Conservation (phyloP, 495 filamentous ascomycete species). For the Xanthoparmelia taractica region DNA sequence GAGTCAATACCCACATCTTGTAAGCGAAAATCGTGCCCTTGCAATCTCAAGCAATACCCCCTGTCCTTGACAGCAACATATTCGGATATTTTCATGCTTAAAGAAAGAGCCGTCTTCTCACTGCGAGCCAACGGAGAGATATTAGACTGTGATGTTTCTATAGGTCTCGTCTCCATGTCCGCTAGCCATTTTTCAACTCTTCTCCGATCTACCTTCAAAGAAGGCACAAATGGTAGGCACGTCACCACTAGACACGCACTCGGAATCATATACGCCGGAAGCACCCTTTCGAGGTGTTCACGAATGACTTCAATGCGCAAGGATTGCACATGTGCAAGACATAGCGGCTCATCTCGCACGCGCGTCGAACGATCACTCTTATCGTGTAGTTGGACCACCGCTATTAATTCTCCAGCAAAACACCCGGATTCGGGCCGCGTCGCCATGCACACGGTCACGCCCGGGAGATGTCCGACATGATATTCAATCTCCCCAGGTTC, state of each 20-base stretch:
- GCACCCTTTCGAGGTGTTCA: background rate
- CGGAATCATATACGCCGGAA: constrained; percentile 40
- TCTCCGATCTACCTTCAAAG: constrained; percentile 37
- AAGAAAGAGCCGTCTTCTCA: background rate
- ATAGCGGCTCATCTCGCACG: background rate
- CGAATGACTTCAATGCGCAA: background rate
- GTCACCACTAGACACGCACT: constrained; percentile 32
- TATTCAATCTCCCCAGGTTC: constrained; percentile 22
- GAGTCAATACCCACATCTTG: constrained; percentile 31
- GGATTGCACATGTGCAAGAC: background rate
- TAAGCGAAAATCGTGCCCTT: constrained; percentile 27
- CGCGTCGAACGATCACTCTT: background rate
- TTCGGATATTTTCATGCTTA: constrained; percentile 4
- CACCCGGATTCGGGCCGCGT: background rate
- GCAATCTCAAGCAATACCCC: background rate
- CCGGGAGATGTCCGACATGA: constrained; percentile 7
- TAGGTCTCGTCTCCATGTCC: constrained; percentile 1
- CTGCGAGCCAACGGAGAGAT: background rate
- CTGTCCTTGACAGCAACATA: background rate
- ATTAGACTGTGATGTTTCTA: no score
- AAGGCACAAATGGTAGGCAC: constrained; percentile 34
- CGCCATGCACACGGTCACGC: background rate
- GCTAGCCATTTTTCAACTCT: constrained; percentile 23
- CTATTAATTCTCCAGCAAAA: constrained; percentile 2
- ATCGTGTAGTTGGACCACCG: constrained; percentile 1